phyloP scores from a whole-genome alignment of 208 protist genomes.

The Leishmania turanica region DNA sequence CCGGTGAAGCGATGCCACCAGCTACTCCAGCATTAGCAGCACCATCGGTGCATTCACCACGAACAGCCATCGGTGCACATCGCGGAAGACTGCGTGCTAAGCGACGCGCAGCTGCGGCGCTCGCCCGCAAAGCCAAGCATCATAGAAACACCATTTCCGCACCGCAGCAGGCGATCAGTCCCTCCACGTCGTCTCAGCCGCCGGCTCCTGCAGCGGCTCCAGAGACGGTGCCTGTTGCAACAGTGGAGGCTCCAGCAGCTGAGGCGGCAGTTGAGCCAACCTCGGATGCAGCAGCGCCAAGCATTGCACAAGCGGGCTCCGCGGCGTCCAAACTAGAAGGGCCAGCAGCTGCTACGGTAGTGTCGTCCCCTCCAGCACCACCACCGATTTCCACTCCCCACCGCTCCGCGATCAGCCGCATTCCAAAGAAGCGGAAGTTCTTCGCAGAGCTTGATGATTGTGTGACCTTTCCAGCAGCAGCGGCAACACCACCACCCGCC shows the following conservation, averaged over 20 bases:
- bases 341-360: neutral
- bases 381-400: neutral
- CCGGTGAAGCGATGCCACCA: neutral
- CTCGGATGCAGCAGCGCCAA: neutral
- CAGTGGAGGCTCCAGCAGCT: neutral
- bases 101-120: constrained; percentile 1
- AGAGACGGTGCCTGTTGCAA: neutral
- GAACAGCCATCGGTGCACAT: constrained; percentile 5
- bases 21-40: neutral
- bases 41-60: neutral
- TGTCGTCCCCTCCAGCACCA: neutral
- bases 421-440: constrained; percentile 26
- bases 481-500: neutral
- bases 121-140: neutral
- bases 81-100: constrained; percentile 6
- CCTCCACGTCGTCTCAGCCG: neutral
- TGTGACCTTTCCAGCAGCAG: neutral
- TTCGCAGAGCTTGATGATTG: constrained; percentile 14
- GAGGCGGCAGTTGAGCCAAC: neutral
- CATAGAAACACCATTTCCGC: neutral
- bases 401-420: constrained; percentile 25
- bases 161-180: neutral
- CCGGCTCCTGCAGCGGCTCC: neutral
- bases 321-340: neutral
- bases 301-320: neutral